Evolutionary conservation across 2,329 filamentous ascomycete genomes (phyloP), one percentile per base, ranked within the genome.

Genomic region (Trichoderma semiorbis): DNA sequence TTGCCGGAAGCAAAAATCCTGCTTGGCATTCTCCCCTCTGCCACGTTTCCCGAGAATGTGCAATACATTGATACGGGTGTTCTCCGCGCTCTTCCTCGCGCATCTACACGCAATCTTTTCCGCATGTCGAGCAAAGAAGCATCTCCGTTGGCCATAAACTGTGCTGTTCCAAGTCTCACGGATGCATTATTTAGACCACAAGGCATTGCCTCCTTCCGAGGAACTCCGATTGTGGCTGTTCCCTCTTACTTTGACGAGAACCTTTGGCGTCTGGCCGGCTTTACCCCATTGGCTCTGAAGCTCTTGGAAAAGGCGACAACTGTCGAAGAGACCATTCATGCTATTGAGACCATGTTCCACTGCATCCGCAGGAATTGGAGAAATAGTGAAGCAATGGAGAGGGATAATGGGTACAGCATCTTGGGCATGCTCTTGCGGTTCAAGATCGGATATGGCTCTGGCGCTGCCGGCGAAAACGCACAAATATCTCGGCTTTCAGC

Each of bases 351-450:
- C 77, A 85, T 97, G 30, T 94, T 98, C 74, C 90, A 93, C 74
- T 93, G 93, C 73, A 92, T 98, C 64, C 92, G 93, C 75, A 92
- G 93, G 74, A 98, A 93, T 79, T 99, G 97, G 96, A 89, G 96
- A 74, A 98, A 98, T 75, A 98, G 96, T 75, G 97, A 99, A 80
- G 95, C 96, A 30, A 98, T 99, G 92, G 96, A 99, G 80, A 91
- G 93, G 77, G 94, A 97, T 72, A 96, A 97, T 75, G 97, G 95
- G 0, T 99, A 98, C 79, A 92, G 93, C 30, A 93, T 98, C 43
- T 83, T 99, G 65, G 92, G 92, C 53, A 90, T 94, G 80, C 86
- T 98, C 21, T 83, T 99, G 28, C 91, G 94, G 69, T 92, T 93
- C 69, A 98, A 97, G 79, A 85, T 97, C 36, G 92, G 92, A 6